Conservation (phyloP, 208 protist genomes). For the Phytomonas serpens region DNA sequence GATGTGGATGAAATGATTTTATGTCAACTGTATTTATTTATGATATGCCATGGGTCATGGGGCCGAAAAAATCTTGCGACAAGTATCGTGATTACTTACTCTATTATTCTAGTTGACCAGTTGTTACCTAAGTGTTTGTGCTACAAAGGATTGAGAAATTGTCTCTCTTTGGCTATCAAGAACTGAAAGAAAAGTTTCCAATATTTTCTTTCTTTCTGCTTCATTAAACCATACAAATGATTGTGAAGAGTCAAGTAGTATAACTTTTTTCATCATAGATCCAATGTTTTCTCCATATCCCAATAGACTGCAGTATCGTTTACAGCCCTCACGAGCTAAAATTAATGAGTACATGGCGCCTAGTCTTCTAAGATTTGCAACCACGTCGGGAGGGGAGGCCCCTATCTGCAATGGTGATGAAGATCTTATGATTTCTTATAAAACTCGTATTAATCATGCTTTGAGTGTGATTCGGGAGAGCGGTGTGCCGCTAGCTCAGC, state of each 20-base stretch:
- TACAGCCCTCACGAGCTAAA: not conserved
- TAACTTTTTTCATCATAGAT: not conserved
- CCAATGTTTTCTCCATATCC: not conserved
- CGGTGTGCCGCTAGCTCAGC: not conserved
- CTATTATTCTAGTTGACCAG: not conserved
- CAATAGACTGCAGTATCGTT: slow-evolving; percentile 1
- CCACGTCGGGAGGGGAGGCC: slow-evolving; percentile 1
- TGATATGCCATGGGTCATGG: not conserved
- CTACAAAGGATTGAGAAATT: not conserved
- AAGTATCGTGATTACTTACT: not conserved
- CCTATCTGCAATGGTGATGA: not conserved
- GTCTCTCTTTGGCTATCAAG: not conserved
- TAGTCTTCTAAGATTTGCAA: not conserved
- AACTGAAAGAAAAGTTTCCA: not conserved
- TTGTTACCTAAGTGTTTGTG: not conserved
- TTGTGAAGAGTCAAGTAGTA: not conserved
- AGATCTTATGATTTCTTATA: not conserved
- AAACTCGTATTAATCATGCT: not conserved
- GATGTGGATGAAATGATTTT: not conserved
- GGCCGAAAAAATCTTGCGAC: not conserved
- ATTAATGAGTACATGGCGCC: not conserved
- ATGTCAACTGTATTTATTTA: not conserved
- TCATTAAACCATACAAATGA: not conserved
- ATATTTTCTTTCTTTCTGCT: not conserved
- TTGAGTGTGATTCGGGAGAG: not conserved